Evolutionary conservation across 164 flowering plant genomes (phyloP), one percentile per base, ranked within the genome.

Genomic region (Akebia trifoliata): DNA sequence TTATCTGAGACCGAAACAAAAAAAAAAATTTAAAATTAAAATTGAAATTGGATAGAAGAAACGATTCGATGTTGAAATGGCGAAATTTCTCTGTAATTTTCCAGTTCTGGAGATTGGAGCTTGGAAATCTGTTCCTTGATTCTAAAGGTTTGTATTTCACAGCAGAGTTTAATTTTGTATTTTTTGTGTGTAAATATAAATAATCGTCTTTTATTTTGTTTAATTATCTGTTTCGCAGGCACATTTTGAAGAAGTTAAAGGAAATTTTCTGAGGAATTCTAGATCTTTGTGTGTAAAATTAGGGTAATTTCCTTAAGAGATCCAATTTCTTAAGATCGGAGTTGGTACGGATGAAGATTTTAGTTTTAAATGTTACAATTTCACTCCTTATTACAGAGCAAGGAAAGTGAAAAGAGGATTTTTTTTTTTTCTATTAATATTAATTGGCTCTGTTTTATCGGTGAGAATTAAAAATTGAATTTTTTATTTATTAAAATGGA

Each of bases 1-100:
- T 65, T 54, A 55, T 69, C 30, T 52, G 14, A 50, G 52, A 37
- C n/a, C n/a, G n/a, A n/a, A n/a, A n/a, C n/a, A n/a, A n/a, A n/a
- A n/a, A n/a, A n/a, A n/a, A n/a, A n/a, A n/a, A n/a, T n/a, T n/a
- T n/a, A n/a, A n/a, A n/a, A n/a, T n/a, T n/a, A n/a, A n/a, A n/a
- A n/a, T n/a, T n/a, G n/a, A n/a, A n/a, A n/a, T n/a, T n/a, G n/a
- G n/a, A n/a, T n/a, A n/a, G n/a, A n/a, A n/a, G n/a, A n/a, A n/a
- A n/a, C n/a, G n/a, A n/a, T n/a, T n/a, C n/a, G n/a, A n/a, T n/a
- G n/a, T n/a, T n/a, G n/a, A n/a, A n/a, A n/a, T n/a, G n/a, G n/a
- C n/a, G n/a, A n/a, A n/a, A n/a, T n/a, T n/a, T n/a, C n/a, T n/a
- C n/a, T n/a, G n/a, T n/a, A n/a, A n/a, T n/a, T n/a, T n/a, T n/a